Evolutionary conservation across 208 protist genomes (phyloP), one percentile per base, ranked within the genome.

Genomic region (Leishmania lainsoni): DNA sequence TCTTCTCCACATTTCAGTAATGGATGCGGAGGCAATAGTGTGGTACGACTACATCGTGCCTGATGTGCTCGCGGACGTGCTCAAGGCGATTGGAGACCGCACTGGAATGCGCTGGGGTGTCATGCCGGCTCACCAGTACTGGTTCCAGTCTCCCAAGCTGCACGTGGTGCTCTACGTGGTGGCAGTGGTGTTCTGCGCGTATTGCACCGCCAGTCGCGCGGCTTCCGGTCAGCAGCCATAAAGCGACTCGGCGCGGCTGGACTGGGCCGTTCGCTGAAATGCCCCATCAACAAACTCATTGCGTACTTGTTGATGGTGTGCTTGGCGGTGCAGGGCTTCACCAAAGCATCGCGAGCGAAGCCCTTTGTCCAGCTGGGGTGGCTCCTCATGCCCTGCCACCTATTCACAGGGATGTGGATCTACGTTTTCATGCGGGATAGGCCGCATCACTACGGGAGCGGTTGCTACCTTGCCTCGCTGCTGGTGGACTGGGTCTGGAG

Each of bases 351-450:
- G 29, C 84, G 93, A 0, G 85, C 87, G 45, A 80, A 89, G 69
- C 90, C 91, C 39, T 79, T 94, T n/a, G 86, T 96, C n/a, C 93
- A 96, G 81, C 80, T 96, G 9, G 86, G 88, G 32, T 96, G 93
- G 93, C 79, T 96, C 73, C 78, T 96, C 39, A 96, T 96, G 93
- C 93, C 93, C 32, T 96, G 93, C 86, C 93, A 96, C 78, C 49
- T 96, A 59, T 89, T 91, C 56, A 93, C 90, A 12, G 78, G 87
- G 12, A 74, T 85, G 48, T 96, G 93, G 93, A 69, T 80, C 35
- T 88, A 79, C 51, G 79, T 94, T 9, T 84, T 96, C 0, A 59
- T 89, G 22, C 71, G 81, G 75, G 68, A 86, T 54, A 58, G 17
- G 49, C 80, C 82, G 35, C 63, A 45, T 22, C 75, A 90, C 8